phyloP scores from a whole-genome alignment of 2,329 filamentous ascomycete genomes.

The Meredithiella fracta region DNA sequence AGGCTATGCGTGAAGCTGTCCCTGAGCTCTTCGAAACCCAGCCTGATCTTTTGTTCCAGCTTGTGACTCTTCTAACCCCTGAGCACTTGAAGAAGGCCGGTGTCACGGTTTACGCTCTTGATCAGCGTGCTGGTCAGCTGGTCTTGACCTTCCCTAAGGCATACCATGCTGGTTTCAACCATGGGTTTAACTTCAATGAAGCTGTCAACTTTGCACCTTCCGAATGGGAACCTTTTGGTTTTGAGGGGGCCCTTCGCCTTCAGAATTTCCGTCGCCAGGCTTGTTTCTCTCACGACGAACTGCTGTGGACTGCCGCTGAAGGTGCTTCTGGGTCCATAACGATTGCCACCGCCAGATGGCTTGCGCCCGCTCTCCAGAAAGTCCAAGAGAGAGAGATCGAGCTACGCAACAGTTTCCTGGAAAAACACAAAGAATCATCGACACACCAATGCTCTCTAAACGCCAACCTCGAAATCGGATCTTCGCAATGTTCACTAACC shows the following conservation, averaged over 20 bases:
- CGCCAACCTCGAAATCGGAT: constrained; percentile 14
- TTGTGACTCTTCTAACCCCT: constrained; percentile 88
- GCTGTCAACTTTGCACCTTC: constrained; percentile 92
- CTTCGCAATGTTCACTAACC: constrained; percentile 37
- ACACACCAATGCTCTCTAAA: constrained; percentile 39
- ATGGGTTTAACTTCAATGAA: constrained; percentile 98
- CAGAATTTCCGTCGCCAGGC: constrained; percentile 80
- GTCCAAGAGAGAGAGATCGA: constrained; percentile 57
- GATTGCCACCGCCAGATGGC: constrained; percentile 89
- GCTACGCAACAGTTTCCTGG: constrained; percentile 51
- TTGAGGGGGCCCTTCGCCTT: constrained; percentile 69
- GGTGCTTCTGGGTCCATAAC: constrained; percentile 49
- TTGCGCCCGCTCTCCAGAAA: constrained; percentile 69
- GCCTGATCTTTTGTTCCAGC: constrained; percentile 85
- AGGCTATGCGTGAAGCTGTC: constrained; percentile 86
- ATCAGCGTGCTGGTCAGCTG: constrained; percentile 88
- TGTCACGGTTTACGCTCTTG: constrained; percentile 84
- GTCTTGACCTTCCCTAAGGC: constrained; percentile 94
- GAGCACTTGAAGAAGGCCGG: constrained; percentile 86
- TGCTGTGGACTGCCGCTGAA: constrained; percentile 78
- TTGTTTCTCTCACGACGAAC: constrained; percentile 93
- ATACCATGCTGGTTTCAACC: constrained; percentile 96
- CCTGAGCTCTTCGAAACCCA: constrained; percentile 95
- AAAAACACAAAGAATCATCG: constrained; percentile 41
- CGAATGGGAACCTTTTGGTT: constrained; percentile 90